phyloP scores from a whole-genome alignment of 495 filamentous ascomycete species.

The Penicillium tannophilum region DNA sequence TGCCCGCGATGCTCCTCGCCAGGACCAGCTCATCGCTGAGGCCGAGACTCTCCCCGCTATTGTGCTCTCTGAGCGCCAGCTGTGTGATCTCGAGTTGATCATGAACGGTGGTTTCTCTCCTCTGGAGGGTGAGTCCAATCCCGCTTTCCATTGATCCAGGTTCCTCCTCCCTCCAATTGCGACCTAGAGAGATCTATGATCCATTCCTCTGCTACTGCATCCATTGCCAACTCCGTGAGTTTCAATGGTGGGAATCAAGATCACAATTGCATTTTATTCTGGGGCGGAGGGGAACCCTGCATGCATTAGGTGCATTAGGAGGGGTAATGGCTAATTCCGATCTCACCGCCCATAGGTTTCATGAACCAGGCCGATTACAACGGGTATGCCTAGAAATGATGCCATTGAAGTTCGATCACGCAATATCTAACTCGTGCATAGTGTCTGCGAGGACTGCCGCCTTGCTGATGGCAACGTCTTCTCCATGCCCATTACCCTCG shows the following conservation, averaged over 20 bases:
- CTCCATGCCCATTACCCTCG: slow-evolving; percentile 95
- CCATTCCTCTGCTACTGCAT: neutral
- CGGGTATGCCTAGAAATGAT: slow-evolving; percentile 58
- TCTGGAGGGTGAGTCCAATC: slow-evolving; percentile 74
- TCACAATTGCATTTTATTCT: neutral
- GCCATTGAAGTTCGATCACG: slow-evolving; percentile 13
- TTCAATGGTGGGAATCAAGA: neutral
- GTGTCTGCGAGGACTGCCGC: slow-evolving; percentile 84
- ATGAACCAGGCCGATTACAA: slow-evolving; percentile 97
- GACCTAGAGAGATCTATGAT: neutral
- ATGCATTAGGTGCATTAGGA: slow-evolving; percentile 28
- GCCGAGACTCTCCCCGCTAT: slow-evolving; percentile 87
- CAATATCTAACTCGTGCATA: slow-evolving; percentile 31
- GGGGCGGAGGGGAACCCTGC: slow-evolving; percentile 12
- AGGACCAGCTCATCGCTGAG: slow-evolving; percentile 74
- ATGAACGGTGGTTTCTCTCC: slow-evolving; percentile 97
- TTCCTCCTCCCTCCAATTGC: slow-evolving; percentile 3
- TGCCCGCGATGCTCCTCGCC: slow-evolving; percentile 81
- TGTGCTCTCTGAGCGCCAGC: slow-evolving; percentile 84
- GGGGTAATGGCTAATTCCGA: slow-evolving; percentile 33
- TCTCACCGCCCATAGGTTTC: slow-evolving; percentile 65
- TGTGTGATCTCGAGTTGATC: slow-evolving; percentile 96
- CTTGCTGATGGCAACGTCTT: slow-evolving; percentile 90
- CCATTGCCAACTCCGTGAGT: too few relatives aligned
- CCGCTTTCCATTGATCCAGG: neutral